Conservation (phyloP, 2,329 filamentous ascomycete genomes). For the Cadophora sp. region DNA sequence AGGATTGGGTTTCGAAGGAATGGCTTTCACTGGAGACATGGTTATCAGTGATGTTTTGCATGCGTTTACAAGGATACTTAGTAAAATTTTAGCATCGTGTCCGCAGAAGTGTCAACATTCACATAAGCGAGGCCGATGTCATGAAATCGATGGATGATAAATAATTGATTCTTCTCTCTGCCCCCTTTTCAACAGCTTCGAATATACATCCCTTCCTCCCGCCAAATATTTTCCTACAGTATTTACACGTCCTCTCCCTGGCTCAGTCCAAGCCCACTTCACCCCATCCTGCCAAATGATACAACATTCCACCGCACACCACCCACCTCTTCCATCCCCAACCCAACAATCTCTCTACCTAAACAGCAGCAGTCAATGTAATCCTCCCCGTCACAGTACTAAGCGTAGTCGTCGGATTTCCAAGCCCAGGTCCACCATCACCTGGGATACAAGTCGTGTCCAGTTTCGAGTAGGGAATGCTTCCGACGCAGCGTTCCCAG, state of each 20-base stretch:
- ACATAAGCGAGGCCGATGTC: background rate
- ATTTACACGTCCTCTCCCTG: conserved; percentile 1
- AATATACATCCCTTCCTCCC: background rate
- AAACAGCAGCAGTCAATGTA: conserved; percentile 17
- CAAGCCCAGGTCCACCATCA: conserved; percentile 26
- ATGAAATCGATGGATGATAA: background rate
- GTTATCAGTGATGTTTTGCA: too few relatives aligned
- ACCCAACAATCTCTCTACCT: too few relatives aligned
- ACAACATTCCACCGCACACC: background rate
- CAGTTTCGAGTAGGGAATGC: conserved; percentile 23
- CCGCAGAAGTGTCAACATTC: background rate
- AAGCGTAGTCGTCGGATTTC: conserved; percentile 11
- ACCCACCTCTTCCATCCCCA: background rate
- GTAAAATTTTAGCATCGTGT: background rate
- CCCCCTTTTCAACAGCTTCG: background rate
- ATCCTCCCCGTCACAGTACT: conserved; percentile 9
- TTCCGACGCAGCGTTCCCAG: conserved; percentile 28
- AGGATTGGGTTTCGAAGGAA: background rate
- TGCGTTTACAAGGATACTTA: background rate
- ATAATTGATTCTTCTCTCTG: background rate
- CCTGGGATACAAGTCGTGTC: conserved; percentile 36
- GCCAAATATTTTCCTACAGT: background rate
- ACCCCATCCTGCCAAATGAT: background rate
- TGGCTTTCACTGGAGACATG: background rate
- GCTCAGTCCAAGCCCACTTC: background rate